phyloP scores from a whole-genome alignment of 345 rosid genomes.

The Gossypium herbaceum region DNA sequence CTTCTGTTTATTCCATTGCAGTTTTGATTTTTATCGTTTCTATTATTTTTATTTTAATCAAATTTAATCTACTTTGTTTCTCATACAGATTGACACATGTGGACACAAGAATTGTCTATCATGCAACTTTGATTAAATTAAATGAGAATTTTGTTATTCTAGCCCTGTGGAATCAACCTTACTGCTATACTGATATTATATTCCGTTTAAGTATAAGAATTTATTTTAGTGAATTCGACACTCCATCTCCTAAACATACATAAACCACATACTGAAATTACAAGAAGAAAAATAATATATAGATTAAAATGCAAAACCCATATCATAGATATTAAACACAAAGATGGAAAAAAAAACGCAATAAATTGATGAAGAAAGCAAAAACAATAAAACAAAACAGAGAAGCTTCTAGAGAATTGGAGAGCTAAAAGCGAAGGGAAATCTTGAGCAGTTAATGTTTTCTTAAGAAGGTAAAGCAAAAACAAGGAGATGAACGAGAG shows the following conservation, averaged over 20 bases:
- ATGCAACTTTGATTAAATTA: too few relatives aligned
- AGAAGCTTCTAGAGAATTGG: slow-evolving; percentile 14
- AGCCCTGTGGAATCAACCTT: too few relatives aligned
- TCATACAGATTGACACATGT: too few relatives aligned
- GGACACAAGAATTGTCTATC: too few relatives aligned
- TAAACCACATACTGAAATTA: background rate
- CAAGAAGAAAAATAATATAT: slow-evolving; percentile 16
- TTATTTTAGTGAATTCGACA: too few relatives aligned
- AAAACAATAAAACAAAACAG: slow-evolving; percentile 18
- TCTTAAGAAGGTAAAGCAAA: slow-evolving; percentile 11
- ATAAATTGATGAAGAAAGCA: background rate
- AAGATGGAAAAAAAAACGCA: background rate
- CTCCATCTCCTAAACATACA: slow-evolving; percentile 18
- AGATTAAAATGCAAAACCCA: slow-evolving; percentile 21
- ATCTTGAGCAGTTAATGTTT: background rate
- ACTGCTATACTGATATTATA: too few relatives aligned
- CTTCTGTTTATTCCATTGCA: too few relatives aligned
- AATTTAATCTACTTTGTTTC: too few relatives aligned
- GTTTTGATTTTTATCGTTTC: too few relatives aligned
- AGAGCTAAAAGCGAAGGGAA: slow-evolving; percentile 13
- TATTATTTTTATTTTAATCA: too few relatives aligned
- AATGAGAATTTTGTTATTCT: too few relatives aligned
- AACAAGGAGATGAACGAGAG: slow-evolving; percentile 12
- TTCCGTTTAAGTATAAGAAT: too few relatives aligned
- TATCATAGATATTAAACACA: background rate